Evolutionary conservation across 768 basidiomycete genomes (phyloP), one percentile per base, ranked within the genome.

Genomic region (Boletellus ananiceps): DNA sequence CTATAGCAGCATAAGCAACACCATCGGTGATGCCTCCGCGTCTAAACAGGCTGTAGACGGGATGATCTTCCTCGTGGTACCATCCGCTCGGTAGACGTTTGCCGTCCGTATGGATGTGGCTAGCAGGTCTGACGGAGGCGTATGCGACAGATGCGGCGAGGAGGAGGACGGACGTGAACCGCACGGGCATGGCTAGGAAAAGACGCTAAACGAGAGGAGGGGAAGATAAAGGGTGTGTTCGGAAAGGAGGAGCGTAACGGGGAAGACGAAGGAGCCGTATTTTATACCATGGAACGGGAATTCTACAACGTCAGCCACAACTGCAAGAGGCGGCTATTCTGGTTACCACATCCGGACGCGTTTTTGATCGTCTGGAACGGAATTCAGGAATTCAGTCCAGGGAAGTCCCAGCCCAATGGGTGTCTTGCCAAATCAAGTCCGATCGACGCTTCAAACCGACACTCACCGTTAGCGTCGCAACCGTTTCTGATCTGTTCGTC

Each of bases 31-130:
- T 50, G 32, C 54, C 60, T 16, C 50, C 75, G 45, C 87, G 82
- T 58, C 71, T 75, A 69, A 90, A 91, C 42, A 92, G 72, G 39
- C 57, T 46, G 61, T 85, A 74, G 8, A 74, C 80, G 4, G 79
- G 80, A 58, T 89, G 86, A 55, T 75, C 76, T 14, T 72, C 61
- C 38, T 68, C 60, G 44, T 88, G 89, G 60, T 77, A 81, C 88
- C 88, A 91, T 32, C 44, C 55, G 50, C 51, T 58, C 13, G 70
- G 68, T 13, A 67, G 59, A 33, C 50, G 57, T 25, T 46, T 52
- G 49, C 31, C 45, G 43, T 58, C 52, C 4, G 49, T 34, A 47
- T 64, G 60, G 23, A 52, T 46, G 50, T 60, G 55, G 39, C 50
- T 41, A 29, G 53, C 52, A 46, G 52, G 48, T 33, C 54, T 32